phyloP scores from a whole-genome alignment of 345 rosid species.

The Cochlearia excelsa region DNA sequence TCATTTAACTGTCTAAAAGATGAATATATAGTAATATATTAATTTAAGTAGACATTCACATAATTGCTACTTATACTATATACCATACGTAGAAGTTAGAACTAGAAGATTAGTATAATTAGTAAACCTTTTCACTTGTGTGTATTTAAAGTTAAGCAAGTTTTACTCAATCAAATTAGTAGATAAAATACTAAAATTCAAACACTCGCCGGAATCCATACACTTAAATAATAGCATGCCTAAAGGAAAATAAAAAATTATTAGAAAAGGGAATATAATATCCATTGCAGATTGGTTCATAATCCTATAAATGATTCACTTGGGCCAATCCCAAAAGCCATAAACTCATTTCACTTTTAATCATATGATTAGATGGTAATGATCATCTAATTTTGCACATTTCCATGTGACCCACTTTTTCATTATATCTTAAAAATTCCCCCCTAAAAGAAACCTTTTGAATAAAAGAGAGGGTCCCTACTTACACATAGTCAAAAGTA shows the following conservation, averaged over 20 bases:
- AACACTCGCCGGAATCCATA: not conserved
- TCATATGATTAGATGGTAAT: slow-evolving; percentile 41
- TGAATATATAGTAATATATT: no score
- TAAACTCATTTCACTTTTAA: slow-evolving; percentile 32
- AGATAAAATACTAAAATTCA: no score
- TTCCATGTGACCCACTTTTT: slow-evolving; percentile 41
- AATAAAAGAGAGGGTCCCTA: slow-evolving; percentile 16
- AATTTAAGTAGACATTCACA: no score
- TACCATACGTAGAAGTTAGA: no score
- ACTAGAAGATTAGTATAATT: no score
- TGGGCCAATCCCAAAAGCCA: slow-evolving; percentile 32
- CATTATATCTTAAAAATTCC: slow-evolving; percentile 10
- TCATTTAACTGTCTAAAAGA: no score
- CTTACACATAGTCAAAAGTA: slow-evolving; percentile 7
- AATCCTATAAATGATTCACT: slow-evolving; percentile 31
- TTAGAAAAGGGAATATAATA: not conserved
- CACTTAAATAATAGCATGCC: slow-evolving; percentile 20
- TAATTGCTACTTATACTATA: no score
- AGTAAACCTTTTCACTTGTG: no score
- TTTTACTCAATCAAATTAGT: no score
- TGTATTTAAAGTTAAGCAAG: no score
- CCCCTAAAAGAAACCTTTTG: slow-evolving; percentile 19
- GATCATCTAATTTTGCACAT: slow-evolving; percentile 40
- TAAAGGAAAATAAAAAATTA: not conserved
- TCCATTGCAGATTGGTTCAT: slow-evolving; percentile 28